Evolutionary conservation across 768 basidiomycete genomes (phyloP).

Genomic region (Mycena vitilis): DNA sequence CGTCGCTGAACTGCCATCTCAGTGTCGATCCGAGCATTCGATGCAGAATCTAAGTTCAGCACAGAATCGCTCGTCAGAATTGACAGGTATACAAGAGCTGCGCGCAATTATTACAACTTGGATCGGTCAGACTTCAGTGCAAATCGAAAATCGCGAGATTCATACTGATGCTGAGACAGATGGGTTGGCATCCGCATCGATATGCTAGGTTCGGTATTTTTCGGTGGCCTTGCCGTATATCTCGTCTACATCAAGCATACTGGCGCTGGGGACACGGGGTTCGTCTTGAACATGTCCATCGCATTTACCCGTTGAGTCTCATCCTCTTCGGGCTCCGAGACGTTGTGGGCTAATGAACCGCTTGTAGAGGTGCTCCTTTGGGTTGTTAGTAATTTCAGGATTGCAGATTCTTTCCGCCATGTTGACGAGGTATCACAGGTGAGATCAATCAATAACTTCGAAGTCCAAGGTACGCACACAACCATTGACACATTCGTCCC

Average conservation of each 20-base stretch:
- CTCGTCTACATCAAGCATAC: constrained; percentile 49
- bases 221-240: constrained; percentile 49
- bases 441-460: neutral
- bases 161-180: constrained; percentile 49
- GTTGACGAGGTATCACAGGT: neutral
- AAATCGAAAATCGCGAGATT: constrained; percentile 43
- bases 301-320: constrained; percentile 49
- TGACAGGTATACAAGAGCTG: constrained; percentile 49
- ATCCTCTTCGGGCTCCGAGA: neutral
- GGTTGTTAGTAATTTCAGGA: constrained; percentile 31
- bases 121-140: constrained; percentile 23
- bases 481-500: neutral
- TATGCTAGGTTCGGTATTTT: constrained; percentile 57
- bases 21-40: constrained; percentile 59
- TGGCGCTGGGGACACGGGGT: constrained; percentile 45
- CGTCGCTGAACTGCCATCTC: neutral
- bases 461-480: constrained; percentile 13
- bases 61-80: constrained; percentile 50
- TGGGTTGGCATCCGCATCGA: constrained; percentile 53
- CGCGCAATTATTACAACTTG: constrained; percentile 29
- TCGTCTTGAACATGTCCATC: constrained; percentile 55
- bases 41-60: constrained; percentile 53
- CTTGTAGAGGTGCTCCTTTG: constrained; percentile 43
- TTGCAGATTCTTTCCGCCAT: neutral
- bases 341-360: constrained; percentile 3